A percentile compares a stretch with the other conserved stretches of the same genome.
Conservation (phyloP, 768 basidiomycete species). For the Hygrophorus pudorinus region DNA sequence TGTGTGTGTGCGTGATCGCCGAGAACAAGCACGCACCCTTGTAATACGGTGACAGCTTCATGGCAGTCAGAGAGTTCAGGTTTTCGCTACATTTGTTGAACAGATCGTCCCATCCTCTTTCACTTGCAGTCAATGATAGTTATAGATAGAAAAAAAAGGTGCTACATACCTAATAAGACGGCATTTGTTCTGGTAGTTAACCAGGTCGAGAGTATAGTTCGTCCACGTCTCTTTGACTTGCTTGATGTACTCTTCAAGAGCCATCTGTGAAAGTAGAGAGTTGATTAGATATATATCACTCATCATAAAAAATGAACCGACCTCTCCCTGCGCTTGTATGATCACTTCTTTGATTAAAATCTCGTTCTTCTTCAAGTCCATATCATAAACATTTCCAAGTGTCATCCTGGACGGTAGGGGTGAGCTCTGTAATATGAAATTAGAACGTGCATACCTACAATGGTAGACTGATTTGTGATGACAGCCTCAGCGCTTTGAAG, state of each 20-base stretch:
- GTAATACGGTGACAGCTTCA: slow-evolving; percentile 98
- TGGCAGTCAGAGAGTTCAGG: slow-evolving; percentile 88
- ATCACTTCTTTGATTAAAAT: slow-evolving; percentile 87
- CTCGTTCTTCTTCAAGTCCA: slow-evolving; percentile 95
- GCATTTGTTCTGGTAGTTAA: slow-evolving; percentile 99
- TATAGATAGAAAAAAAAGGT: background rate
- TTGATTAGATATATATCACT: background rate
- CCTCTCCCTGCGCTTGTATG: slow-evolving; percentile 95
- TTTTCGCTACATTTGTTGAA: slow-evolving; percentile 98
- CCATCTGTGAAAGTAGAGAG: slow-evolving; percentile 55
- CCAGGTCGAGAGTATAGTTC: slow-evolving; percentile 87
- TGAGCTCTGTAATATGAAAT: background rate
- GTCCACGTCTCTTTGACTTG: slow-evolving; percentile 98
- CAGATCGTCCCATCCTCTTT: slow-evolving; percentile 91
- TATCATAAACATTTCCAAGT: slow-evolving; percentile 90
- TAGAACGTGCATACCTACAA: slow-evolving; percentile 34
- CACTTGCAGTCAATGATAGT: slow-evolving; percentile 6
- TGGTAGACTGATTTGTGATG: slow-evolving; percentile 65
- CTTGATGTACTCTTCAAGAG: slow-evolving; percentile 89
- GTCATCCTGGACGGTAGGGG: slow-evolving; percentile 52
- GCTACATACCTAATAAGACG: slow-evolving; percentile 70
- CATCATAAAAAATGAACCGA: slow-evolving; percentile 17
- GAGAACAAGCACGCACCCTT: slow-evolving; percentile 50
- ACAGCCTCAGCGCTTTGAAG: slow-evolving; percentile 77
- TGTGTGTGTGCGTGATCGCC: background rate